Conservation (phyloP, 768 basidiomycete genomes). For the Leccinum variicolor region DNA sequence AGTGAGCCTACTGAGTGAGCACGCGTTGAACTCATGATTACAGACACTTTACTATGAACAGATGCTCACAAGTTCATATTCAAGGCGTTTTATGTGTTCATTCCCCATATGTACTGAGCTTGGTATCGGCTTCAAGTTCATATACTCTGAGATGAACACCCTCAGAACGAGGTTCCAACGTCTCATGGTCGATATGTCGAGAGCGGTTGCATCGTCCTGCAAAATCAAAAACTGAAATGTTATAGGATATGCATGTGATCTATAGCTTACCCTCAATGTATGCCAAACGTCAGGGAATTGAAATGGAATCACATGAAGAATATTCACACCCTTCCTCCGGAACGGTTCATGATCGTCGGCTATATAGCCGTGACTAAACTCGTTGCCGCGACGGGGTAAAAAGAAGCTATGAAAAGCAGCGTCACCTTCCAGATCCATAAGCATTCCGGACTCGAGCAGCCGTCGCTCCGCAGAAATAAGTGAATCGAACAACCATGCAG, state of each 20-base stretch:
- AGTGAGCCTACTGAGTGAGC: conserved; percentile 18
- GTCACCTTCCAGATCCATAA: conserved; percentile 44
- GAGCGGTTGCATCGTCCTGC: conserved; percentile 85
- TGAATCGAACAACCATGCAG: conserved; percentile 89
- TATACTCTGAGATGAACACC: conserved; percentile 88
- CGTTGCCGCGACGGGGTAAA: conserved; percentile 39
- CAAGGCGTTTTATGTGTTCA: conserved; percentile 34
- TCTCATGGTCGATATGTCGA: conserved; percentile 82
- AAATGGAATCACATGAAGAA: conserved; percentile 85
- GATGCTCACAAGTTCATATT: conserved; percentile 47
- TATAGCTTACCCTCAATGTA: conserved; percentile 54
- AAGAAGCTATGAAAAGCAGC: conserved; percentile 65
- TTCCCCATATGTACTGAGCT: conserved; percentile 26
- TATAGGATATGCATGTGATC: not conserved
- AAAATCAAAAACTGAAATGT: conserved; percentile 3
- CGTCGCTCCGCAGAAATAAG: conserved; percentile 70
- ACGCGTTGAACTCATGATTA: not conserved
- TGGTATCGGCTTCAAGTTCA: conserved; percentile 58
- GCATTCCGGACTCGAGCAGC: conserved; percentile 61
- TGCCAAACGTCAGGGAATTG: conserved; percentile 95
- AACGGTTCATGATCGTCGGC: conserved; percentile 97
- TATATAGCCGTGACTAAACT: conserved; percentile 54
- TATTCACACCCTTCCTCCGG: conserved; percentile 72
- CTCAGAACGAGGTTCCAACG: conserved; percentile 88
- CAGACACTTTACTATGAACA: not conserved